These are phyloP conservation scores for Fusarium staphyleae DNA, from an alignment of 2,329 filamentous ascomycete genomes.

Conservation along the genomic window DNA sequence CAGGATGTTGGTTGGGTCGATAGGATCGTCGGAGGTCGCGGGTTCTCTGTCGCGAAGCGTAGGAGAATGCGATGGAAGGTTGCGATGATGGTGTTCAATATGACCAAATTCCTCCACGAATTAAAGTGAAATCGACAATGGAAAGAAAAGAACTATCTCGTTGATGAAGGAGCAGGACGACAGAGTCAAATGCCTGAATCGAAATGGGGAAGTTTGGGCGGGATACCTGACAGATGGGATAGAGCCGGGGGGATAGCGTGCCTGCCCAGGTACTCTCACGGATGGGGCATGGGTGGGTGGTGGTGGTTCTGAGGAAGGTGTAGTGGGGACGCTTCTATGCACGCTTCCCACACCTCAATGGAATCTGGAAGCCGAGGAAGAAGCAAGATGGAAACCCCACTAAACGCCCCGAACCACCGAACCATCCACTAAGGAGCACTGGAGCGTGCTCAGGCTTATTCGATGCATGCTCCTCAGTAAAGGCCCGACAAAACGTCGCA, in stretches of 20 bases:
- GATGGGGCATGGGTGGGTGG: conserved; percentile 25
- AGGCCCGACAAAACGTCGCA: conserved; percentile 28
- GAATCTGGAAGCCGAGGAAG: conserved; percentile 41
- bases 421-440: background rate
- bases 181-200: conserved; percentile 7
- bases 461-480: conserved; percentile 4
- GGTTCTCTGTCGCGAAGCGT: conserved; percentile 11
- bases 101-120: conserved; percentile 1
- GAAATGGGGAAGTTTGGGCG: conserved; percentile 34
- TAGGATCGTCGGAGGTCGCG: conserved; percentile 19
- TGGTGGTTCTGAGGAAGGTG: conserved; percentile 34
- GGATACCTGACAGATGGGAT: conserved; percentile 34
- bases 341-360: conserved; percentile 33
- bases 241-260: conserved; percentile 32
- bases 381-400: conserved; percentile 40
- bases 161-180: conserved; percentile 15
- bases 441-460: conserved; percentile 9
- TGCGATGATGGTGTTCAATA: background rate
- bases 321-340: conserved; percentile 28
- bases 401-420: conserved; percentile 26
- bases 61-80: conserved; percentile 12
- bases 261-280: conserved; percentile 18
- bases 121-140: conserved; percentile 6
- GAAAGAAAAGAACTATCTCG: conserved; percentile 18
- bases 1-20: conserved; percentile 26